Evolutionary conservation across 371 early-diverging fungal genomes (phyloP), one percentile per base, ranked within the genome.

Genomic region (Coemansia sp.): DNA sequence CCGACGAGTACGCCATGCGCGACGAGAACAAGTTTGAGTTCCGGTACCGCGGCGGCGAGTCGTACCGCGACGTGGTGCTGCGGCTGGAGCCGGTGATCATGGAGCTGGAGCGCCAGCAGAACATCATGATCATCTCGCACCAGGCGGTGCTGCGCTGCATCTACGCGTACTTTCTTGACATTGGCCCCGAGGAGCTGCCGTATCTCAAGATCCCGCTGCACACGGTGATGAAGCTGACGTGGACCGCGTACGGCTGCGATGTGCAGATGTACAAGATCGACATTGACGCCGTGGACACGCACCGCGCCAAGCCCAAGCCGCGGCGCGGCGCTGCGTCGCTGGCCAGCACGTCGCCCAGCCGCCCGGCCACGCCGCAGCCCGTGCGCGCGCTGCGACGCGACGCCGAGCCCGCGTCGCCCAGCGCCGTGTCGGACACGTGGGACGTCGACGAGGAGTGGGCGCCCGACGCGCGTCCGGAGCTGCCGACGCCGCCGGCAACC

Each of bases 121-220:
- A 95, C 74, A 95, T 99, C 60, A 82, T 98, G 62, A 95, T 99
- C 59, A 90, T 98, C 71, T 94, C 90, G 34, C 95, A 94, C 64
- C 94, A 94, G 60, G 98, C 97, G 1, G 94, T 95, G 30, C 78
- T 98, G 62, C 87, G 98, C 39, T 91, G 92, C 70, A 89, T 98
- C 54, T 92, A 95, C 76, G 93, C 92, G 20, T 96, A 96, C 77
- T 96, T 95, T 78, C 82, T 94, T 83, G 90, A 93, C 59, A 86
- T 88, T 62, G 84, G 86, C 16, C 96, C 93, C 57, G 93, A 94
- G 11, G 91, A 96, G 60, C 78, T 99, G 36, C 99, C 99, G 0
- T 99, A 97, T 67, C 85, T 94, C 68, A 92, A 93, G 65, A 93
- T 99, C 60, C 99, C 99, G 5, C 83, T 99, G 47, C 99, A 99